Conservation (phyloP, 2,329 filamentous ascomycete species). For the Verticillium dahliae region DNA sequence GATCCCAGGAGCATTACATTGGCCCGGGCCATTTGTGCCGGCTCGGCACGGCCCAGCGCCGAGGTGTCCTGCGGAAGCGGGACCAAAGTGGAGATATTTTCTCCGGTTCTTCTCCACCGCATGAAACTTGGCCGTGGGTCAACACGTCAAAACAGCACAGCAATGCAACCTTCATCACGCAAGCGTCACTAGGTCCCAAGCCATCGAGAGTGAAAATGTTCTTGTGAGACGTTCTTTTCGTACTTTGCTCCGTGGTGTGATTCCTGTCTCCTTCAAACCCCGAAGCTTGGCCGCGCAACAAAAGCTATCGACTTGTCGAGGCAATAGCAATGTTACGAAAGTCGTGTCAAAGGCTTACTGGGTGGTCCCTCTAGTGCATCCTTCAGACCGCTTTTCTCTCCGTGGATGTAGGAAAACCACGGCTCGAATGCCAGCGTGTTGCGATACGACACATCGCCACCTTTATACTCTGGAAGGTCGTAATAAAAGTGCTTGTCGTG, state of each 20-base stretch:
- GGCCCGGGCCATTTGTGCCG: background rate
- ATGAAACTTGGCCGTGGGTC: background rate
- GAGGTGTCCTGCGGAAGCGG: background rate
- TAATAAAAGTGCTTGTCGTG: conserved; percentile 6
- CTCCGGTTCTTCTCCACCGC: background rate
- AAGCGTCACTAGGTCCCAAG: background rate
- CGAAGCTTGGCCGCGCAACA: background rate
- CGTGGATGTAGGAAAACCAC: conserved; percentile 15
- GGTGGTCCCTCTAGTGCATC: conserved; percentile 7
- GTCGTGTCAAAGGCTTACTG: background rate
- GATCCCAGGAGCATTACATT: no score
- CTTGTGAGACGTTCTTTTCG: background rate
- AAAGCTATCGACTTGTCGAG: no score
- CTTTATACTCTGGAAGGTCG: conserved; percentile 11
- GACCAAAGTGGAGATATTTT: background rate
- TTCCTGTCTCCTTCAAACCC: background rate
- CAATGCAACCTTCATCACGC: background rate
- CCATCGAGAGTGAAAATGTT: background rate
- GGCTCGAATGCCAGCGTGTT: conserved; percentile 14
- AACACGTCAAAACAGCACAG: background rate
- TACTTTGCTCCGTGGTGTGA: background rate
- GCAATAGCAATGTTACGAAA: background rate
- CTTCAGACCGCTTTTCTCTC: conserved; percentile 9
- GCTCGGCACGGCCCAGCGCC: background rate
- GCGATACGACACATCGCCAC: conserved; percentile 8